Conservation (phyloP, 371 early-diverging fungal species). For the Actinomucor elegans region DNA sequence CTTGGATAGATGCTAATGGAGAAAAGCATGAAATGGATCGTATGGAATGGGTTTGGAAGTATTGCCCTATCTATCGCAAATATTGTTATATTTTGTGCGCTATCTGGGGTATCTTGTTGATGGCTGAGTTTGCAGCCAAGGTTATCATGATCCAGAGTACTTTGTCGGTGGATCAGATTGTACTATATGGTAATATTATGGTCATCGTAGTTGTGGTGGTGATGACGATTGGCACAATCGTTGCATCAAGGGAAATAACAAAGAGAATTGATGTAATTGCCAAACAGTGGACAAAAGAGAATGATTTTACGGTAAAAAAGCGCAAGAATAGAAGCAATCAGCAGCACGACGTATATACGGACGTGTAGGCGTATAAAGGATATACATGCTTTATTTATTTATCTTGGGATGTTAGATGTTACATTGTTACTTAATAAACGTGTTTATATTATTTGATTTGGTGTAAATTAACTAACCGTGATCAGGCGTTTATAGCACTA, state of each 20-base stretch:
- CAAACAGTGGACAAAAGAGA: conserved; percentile 5
- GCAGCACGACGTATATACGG: no score
- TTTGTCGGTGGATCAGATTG: conserved; percentile 23
- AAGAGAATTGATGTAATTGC: neutral
- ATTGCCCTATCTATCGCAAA: conserved; percentile 1
- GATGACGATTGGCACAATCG: conserved; percentile 5
- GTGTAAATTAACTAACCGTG: no score
- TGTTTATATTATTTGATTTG: no score
- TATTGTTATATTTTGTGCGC: conserved; percentile 23
- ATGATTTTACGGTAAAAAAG: conserved; percentile 4
- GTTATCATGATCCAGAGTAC: conserved; percentile 34
- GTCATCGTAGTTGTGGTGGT: conserved; percentile 10
- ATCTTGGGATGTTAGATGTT: no score
- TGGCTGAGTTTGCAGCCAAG: conserved; percentile 39
- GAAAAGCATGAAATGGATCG: neutral
- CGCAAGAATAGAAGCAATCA: neutral
- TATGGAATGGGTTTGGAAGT: conserved; percentile 17
- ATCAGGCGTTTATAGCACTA: no score
- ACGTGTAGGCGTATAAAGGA: no score
- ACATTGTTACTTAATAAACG: no score
- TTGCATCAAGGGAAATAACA: neutral
- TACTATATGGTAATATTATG: conserved; percentile 37
- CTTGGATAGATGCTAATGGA: conserved; percentile 7
- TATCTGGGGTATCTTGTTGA: conserved; percentile 31
- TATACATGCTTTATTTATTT: no score